Conservation (phyloP, 768 basidiomycete species). For the Tulasnella calospora region DNA sequence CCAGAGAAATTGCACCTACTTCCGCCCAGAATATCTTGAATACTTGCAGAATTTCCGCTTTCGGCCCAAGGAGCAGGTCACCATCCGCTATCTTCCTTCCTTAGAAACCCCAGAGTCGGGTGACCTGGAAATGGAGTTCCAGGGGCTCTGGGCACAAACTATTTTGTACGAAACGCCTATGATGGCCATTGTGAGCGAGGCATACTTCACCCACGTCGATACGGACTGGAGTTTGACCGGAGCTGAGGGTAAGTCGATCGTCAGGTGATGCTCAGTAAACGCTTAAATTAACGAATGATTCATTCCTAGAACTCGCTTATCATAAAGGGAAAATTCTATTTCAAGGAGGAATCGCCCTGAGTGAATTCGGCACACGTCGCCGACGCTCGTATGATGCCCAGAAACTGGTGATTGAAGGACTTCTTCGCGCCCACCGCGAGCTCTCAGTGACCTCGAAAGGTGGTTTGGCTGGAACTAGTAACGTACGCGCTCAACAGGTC, state of each 20-base stretch:
- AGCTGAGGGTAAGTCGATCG: constrained; percentile 55
- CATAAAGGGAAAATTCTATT: too few species aligned
- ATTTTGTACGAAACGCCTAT: constrained; percentile 96
- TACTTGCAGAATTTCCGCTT: constrained; percentile 68
- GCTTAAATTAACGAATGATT: neutral
- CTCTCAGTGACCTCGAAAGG: constrained; percentile 41
- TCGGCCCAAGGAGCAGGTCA: constrained; percentile 63
- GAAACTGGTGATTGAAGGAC: constrained; percentile 64
- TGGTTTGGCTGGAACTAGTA: constrained; percentile 76
- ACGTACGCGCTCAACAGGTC: constrained; percentile 49
- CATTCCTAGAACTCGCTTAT: too few species aligned
- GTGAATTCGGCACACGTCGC: constrained; percentile 50
- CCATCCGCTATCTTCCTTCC: constrained; percentile 55
- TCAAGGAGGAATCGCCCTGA: too few species aligned
- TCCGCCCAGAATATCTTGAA: constrained; percentile 65
- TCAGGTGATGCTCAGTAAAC: neutral
- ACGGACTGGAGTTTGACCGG: constrained; percentile 81
- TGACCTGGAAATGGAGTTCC: constrained; percentile 62
- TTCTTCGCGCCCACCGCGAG: constrained; percentile 61
- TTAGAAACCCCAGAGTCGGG: constrained; percentile 41
- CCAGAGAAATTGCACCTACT: constrained; percentile 61
- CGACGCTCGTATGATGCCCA: constrained; percentile 70
- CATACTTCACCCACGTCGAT: constrained; percentile 69
- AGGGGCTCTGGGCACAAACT: constrained; percentile 72
- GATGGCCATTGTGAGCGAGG: constrained; percentile 87